Base-by-base conservation (phyloP, 2,329 filamentous ascomycete genomes). In the Calonectria leucothoes region DNA sequence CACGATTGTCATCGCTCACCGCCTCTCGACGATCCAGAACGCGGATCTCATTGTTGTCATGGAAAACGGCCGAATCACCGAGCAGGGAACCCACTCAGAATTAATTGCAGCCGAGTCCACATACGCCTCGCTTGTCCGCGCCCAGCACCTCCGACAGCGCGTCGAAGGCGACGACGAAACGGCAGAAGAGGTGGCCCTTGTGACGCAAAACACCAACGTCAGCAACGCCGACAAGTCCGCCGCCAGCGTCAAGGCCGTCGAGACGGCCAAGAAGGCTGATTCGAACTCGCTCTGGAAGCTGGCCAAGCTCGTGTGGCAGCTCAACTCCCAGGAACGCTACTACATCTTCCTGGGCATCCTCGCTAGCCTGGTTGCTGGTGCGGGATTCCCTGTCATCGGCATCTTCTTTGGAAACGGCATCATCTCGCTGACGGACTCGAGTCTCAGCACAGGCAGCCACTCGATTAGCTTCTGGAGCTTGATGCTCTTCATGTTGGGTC, bases 11-110 rank as follows among this genome's bases (percentile, higher is more conserved):
- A 96, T 98, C 1, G 97, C 97, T 4, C 96, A 98, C 85, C 89
- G 96, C 27, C 87, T 98, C 11, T 95, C 93, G 80, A 98, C 96
- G 0, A 98, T 98, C 74, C 95, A 98, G 83, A 96, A 96, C 83
- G 96, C 96, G 0, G 96, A 98, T 82, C 87, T 96, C 65, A 98
- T 98, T 79, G 98, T 97, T 77, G 96, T 98, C 23, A 97, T 98
- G 82, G 95, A 98, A 83, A 92, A 94, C 79, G 96, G 96, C 8
- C 90, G 91, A 73, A 91, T 98, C 59, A 94, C 97, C 1, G 96
- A 98, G 86, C 90, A 91, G 78, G 96, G 96, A 5, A 95, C 92
- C 14, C 96, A 98, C 82, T 80, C 86, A 0, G 94, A 95, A 81
- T 82, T 96, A 79, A 92, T 94, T 39, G 59, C 39, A 3, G 59